Evolutionary conservation across 106 monocot species (phyloP).

Genomic region (Allium cepa): DNA sequence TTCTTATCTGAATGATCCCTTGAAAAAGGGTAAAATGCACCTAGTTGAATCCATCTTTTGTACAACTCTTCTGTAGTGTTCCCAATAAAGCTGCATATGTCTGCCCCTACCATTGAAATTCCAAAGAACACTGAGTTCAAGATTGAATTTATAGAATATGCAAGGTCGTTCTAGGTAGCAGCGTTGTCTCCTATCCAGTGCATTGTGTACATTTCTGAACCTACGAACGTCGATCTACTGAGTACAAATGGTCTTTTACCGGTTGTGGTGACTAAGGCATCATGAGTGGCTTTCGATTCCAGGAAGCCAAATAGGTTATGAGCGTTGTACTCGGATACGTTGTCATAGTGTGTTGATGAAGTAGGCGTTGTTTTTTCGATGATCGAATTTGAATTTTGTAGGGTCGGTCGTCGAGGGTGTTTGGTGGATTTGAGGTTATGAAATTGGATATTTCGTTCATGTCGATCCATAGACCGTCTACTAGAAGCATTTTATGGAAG

Average conservation of each 20-base stretch:
- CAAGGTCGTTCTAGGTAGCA: slow-evolving; percentile 54
- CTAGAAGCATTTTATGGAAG: too few relatives aligned
- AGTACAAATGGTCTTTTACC: slow-evolving; percentile 55
- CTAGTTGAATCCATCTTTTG: slow-evolving; percentile 68
- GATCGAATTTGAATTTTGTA: slow-evolving; percentile 49
- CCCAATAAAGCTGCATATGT: slow-evolving; percentile 57
- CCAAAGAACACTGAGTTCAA: slow-evolving; percentile 62
- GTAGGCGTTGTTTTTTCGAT: slow-evolving; percentile 37
- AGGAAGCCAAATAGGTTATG: slow-evolving; percentile 52
- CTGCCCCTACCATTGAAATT: slow-evolving; percentile 73
- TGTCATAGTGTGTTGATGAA: slow-evolving; percentile 42
- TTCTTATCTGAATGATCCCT: slow-evolving; percentile 36
- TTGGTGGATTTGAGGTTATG: slow-evolving; percentile 27
- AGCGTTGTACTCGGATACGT: slow-evolving; percentile 52
- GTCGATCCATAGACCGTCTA: too few relatives aligned
- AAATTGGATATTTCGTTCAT: slow-evolving; percentile 83
- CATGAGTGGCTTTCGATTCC: slow-evolving; percentile 47
- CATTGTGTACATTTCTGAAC: slow-evolving; percentile 48
- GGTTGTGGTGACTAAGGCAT: slow-evolving; percentile 21
- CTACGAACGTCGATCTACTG: slow-evolving; percentile 47
- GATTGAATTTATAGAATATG: slow-evolving; percentile 46
- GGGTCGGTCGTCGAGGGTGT: slow-evolving; percentile 43
- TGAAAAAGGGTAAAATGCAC: slow-evolving; percentile 79
- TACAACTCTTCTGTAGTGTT: slow-evolving; percentile 63
- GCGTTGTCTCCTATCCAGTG: slow-evolving; percentile 64